Percentiles rank a stretch among this genome's conserved stretches.
Conservation (phyloP, 257 asterid species). For the Solanum raphanifolium region DNA sequence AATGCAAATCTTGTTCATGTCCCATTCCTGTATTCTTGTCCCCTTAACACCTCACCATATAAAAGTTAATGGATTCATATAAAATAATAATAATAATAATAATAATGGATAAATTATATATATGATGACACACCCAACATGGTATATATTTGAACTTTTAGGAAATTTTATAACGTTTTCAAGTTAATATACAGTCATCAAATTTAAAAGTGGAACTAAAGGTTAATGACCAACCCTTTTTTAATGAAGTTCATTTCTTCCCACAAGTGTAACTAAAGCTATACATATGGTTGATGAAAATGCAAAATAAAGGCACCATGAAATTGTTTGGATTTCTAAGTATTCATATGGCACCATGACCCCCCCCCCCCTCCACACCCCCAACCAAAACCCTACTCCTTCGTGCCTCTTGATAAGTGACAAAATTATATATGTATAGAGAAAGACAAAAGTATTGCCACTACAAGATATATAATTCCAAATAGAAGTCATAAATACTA, state of each 20-base stretch:
- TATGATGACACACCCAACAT: neutral
- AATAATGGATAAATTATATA: neutral
- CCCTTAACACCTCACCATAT: neutral
- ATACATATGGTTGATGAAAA: too few relatives aligned
- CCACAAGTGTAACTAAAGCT: neutral
- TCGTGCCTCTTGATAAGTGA: neutral
- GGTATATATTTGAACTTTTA: neutral
- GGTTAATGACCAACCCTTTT: neutral
- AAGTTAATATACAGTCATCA: too few relatives aligned
- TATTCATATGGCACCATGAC: neutral
- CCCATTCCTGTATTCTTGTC: neutral
- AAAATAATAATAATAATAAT: neutral
- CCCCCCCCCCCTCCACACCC: too few relatives aligned
- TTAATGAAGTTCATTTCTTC: neutral
- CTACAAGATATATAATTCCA: neutral
- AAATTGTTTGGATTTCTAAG: neutral
- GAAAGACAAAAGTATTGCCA: neutral
- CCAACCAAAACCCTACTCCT: neutral
- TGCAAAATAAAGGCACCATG: neutral
- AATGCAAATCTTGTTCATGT: neutral
- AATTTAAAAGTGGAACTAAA: too few relatives aligned
- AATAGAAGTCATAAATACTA: neutral
- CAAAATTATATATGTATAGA: neutral
- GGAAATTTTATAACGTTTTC: too few relatives aligned
- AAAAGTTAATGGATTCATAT: neutral